These are phyloP conservation scores for Prunus yedoensis DNA, from an alignment of 331 rosid species.

Conservation along the genomic window DNA sequence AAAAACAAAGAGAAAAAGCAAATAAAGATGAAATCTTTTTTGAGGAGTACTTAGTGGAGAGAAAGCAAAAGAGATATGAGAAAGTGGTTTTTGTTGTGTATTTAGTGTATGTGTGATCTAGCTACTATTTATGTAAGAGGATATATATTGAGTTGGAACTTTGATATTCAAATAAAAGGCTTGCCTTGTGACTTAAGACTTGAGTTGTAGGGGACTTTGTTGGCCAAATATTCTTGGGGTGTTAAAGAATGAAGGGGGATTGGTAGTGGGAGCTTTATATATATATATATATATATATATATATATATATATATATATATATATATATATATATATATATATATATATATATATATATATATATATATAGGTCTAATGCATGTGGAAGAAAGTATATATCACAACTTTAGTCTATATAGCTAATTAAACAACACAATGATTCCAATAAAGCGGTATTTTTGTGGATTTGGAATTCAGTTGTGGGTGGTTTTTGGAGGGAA, in stretches of 20 bases:
- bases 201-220: slow-evolving; percentile 34
- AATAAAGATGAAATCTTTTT: slow-evolving; percentile 39
- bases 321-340: too few species aligned
- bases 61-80: slow-evolving; percentile 40
- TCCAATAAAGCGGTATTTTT: slow-evolving; percentile 1
- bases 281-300: too few species aligned
- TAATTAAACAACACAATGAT: not conserved
- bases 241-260: slow-evolving; percentile 34
- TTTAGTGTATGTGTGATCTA: slow-evolving; percentile 20
- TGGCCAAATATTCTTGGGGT: slow-evolving; percentile 34
- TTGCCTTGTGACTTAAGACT: slow-evolving; percentile 32
- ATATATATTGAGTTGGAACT: slow-evolving; percentile 20
- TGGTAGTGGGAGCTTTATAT: slow-evolving; percentile 25
- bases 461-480: slow-evolving; percentile 34
- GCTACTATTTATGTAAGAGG: not conserved
- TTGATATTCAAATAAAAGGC: slow-evolving; percentile 26
- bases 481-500: slow-evolving; percentile 26
- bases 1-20: slow-evolving; percentile 48
- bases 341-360: too few species aligned
- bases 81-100: slow-evolving; percentile 46
- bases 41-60: slow-evolving; percentile 17
- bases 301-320: too few species aligned
- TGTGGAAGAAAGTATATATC: slow-evolving; percentile 10
- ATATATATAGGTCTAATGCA: slow-evolving; percentile 7
- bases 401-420: not conserved